A percentile compares a stretch with the other conserved stretches of the same genome.
Evolutionary conservation across 2,329 filamentous ascomycete genomes (phyloP).

Genomic region (Rhytidhysteron rufulum): DNA sequence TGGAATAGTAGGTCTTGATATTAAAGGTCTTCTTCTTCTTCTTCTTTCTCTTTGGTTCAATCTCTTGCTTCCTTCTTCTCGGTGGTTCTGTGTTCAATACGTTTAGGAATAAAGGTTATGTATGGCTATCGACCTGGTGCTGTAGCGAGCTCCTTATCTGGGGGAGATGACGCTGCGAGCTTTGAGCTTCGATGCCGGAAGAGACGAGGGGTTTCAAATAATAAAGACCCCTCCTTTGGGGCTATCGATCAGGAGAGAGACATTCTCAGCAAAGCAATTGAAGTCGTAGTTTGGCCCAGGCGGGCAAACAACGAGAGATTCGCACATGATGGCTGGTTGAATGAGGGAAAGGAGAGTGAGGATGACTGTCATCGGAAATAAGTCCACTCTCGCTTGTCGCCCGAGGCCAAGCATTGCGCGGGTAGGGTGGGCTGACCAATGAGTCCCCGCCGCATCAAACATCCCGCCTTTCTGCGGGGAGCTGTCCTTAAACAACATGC

Average conservation of each 20-base stretch:
- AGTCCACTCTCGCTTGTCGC: constrained; percentile 3
- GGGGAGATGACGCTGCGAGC: constrained; percentile 7
- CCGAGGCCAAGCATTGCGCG: no score
- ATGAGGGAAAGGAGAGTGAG: constrained; percentile 21
- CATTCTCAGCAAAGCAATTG: constrained; percentile 20
- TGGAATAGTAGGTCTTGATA: constrained; percentile 5
- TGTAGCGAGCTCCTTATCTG: constrained; percentile 8
- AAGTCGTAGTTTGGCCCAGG: constrained; percentile 19
- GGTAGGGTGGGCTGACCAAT: background rate
- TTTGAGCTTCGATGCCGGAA: constrained; percentile 23
- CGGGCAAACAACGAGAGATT: constrained; percentile 17
- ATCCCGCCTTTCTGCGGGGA: no score
- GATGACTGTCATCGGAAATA: constrained; percentile 13
- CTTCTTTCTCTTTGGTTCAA: constrained; percentile 3
- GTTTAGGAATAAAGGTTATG: constrained; percentile 5
- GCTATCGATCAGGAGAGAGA: constrained; percentile 41
- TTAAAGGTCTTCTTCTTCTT: background rate
- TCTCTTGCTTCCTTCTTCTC: constrained; percentile 5
- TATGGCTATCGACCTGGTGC: constrained; percentile 21
- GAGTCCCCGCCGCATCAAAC: background rate
- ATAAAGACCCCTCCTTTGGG: constrained; percentile 52
- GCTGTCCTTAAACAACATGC: no score
- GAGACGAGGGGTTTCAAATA: constrained; percentile 36
- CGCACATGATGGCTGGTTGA: constrained; percentile 26
- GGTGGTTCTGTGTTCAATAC: constrained; percentile 3